Percentiles rank a stretch among this genome's conserved stretches.
Conservation (phyloP, 2,329 filamentous ascomycete genomes). For the Aspergillus awamori region DNA sequence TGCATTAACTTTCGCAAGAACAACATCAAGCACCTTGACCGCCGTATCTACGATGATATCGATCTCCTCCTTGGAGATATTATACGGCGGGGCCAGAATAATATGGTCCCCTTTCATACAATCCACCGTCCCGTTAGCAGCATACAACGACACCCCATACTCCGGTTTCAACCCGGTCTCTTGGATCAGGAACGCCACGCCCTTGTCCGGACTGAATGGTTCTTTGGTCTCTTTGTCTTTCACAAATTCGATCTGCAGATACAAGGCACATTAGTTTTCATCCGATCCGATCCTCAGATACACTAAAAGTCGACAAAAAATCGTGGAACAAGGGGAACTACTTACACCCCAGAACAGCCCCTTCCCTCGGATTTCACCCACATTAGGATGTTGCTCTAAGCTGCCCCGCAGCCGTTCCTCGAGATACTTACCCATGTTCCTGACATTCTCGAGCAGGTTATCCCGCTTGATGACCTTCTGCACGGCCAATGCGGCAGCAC, state of each 20-base stretch:
- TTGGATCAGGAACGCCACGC: slow-evolving; percentile 54
- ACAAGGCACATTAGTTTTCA: not conserved
- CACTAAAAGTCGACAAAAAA: not conserved
- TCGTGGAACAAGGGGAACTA: slow-evolving; percentile 19
- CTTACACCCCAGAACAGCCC: slow-evolving; percentile 63
- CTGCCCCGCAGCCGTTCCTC: slow-evolving; percentile 46
- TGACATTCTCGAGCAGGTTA: slow-evolving; percentile 62
- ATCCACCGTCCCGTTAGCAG: slow-evolving; percentile 64
- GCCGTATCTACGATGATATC: slow-evolving; percentile 58
- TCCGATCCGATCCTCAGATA: not conserved
- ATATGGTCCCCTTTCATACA: slow-evolving; percentile 67
- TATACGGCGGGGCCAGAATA: slow-evolving; percentile 70
- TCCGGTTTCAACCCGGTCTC: slow-evolving; percentile 50
- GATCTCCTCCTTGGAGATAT: slow-evolving; percentile 60
- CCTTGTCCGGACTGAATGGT: slow-evolving; percentile 52
- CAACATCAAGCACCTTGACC: slow-evolving; percentile 56
- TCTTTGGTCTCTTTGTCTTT: slow-evolving; percentile 57
- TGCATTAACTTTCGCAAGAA: slow-evolving; percentile 38
- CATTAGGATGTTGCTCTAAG: slow-evolving; percentile 51
- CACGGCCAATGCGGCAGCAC: slow-evolving; percentile 62
- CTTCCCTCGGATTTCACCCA: slow-evolving; percentile 61
- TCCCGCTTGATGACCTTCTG: slow-evolving; percentile 63
- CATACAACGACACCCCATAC: slow-evolving; percentile 63
- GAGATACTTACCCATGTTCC: slow-evolving; percentile 53
- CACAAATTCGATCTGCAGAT: slow-evolving; percentile 58